phyloP scores from a whole-genome alignment of 441 rosid species.

The Pelargonium myrrhifolium region DNA sequence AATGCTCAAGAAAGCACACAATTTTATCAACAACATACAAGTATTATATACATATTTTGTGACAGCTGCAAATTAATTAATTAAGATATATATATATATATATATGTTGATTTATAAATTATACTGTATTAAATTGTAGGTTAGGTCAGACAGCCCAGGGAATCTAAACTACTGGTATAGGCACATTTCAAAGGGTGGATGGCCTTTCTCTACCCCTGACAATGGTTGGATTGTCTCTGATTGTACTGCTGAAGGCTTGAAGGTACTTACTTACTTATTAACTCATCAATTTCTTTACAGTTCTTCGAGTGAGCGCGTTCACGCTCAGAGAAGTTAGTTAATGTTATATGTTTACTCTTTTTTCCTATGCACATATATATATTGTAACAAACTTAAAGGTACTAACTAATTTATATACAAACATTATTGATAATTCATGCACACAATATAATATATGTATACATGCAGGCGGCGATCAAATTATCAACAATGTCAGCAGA shows the following conservation, averaged over 20 bases:
- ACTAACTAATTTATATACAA: too few species aligned
- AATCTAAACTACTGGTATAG: conserved; percentile 76
- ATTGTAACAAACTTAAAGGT: too few species aligned
- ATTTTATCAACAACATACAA: conserved; percentile 66
- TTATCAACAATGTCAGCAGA: conserved; percentile 62
- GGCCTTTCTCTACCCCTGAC: conserved; percentile 95
- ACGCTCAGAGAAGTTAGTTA: too few species aligned
- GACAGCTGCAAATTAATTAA: not conserved
- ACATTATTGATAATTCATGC: too few species aligned
- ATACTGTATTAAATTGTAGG: conserved; percentile 29
- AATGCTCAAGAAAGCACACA: conserved; percentile 58
- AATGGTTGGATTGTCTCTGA: conserved; percentile 97
- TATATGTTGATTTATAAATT: too few species aligned
- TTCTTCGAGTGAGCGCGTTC: too few species aligned
- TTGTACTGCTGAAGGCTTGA: conserved; percentile 89
- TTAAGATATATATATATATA: too few species aligned
- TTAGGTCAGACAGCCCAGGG: conserved; percentile 70
- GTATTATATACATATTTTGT: conserved; percentile 23
- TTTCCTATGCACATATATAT: too few species aligned
- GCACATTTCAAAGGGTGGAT: conserved; percentile 96
- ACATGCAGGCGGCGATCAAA: conserved; percentile 50
- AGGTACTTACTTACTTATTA: conserved; percentile 32
- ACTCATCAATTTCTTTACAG: too few species aligned
- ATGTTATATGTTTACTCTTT: too few species aligned
- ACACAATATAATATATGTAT: too few species aligned